phyloP scores from a whole-genome alignment of 352 stramenopile species.

The Pythium dissimile region DNA sequence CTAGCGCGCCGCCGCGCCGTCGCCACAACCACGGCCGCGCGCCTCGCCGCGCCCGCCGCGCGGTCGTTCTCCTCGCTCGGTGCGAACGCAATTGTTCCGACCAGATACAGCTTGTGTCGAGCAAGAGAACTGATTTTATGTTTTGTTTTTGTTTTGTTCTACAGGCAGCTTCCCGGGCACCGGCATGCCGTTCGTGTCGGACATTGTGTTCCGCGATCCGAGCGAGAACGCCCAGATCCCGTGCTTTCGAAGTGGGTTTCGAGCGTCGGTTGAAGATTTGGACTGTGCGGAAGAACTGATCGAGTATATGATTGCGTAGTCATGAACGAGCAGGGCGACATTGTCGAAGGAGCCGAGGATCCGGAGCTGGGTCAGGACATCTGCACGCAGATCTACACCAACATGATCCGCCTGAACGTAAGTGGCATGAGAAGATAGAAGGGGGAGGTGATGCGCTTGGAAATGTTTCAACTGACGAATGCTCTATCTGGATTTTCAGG shows the following conservation, averaged over 20 bases:
- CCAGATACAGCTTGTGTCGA: no score
- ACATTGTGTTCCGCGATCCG: constrained; percentile 87
- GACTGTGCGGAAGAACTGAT: background rate
- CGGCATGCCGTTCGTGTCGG: constrained; percentile 85
- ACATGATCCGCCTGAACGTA: constrained; percentile 83
- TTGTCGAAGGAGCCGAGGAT: constrained; percentile 68
- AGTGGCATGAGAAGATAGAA: no score
- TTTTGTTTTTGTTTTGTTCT: background rate
- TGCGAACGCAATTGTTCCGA: constrained; percentile 9
- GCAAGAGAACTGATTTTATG: background rate
- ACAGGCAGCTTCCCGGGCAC: constrained; percentile 73
- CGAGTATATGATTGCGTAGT: constrained; percentile 30
- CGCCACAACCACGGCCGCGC: background rate
- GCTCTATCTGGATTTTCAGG: constrained; percentile 39
- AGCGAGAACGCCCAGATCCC: constrained; percentile 80
- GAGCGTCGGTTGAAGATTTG: constrained; percentile 18
- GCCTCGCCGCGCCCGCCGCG: background rate
- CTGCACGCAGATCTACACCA: constrained; percentile 87
- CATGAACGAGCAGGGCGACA: constrained; percentile 80
- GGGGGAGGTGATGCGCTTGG: no score
- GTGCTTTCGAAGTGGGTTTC: constrained; percentile 89
- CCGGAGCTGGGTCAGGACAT: constrained; percentile 76
- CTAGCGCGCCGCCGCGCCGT: constrained; percentile 15
- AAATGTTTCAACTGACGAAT: background rate
- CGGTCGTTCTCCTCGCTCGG: constrained; percentile 34